Evolutionary conservation across 2,329 filamentous ascomycete species (phyloP).

Genomic region (Pyrenochaeta sp.): DNA sequence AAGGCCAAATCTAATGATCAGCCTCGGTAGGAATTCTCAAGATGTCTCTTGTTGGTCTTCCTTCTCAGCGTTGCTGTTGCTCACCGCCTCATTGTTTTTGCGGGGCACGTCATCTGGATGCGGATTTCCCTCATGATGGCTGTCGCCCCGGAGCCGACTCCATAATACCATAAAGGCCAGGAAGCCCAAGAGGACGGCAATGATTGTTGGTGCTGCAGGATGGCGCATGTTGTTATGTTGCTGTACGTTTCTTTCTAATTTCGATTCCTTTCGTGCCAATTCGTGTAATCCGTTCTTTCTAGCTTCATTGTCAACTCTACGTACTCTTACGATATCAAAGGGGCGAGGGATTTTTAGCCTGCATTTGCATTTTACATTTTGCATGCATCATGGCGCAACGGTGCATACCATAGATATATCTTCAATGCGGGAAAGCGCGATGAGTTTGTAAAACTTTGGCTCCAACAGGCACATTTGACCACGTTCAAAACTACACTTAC

Average conservation of each 20-base stretch:
- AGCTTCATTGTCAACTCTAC: not conserved
- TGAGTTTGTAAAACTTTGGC: not conserved
- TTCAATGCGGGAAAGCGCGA: not conserved
- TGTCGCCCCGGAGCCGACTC: conserved; percentile 32
- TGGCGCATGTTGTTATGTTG: conserved; percentile 38
- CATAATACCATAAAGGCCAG: conserved; percentile 38
- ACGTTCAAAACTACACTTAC: not conserved
- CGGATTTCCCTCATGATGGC: conserved; percentile 49
- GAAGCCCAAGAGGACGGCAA: conserved; percentile 43
- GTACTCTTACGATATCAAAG: not conserved
- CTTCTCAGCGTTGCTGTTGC: not conserved
- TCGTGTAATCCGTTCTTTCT: not conserved
- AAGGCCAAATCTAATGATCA: not conserved
- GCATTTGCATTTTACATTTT: not conserved
- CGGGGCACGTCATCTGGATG: conserved; percentile 41
- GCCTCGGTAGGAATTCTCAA: not conserved
- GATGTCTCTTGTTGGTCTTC: not conserved
- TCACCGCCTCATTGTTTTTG: conserved; percentile 21
- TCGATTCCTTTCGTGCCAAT: not conserved
- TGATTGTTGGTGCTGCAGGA: conserved; percentile 44
- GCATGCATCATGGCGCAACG: not conserved
- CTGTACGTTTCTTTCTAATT: not conserved
- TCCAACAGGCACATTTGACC: not conserved
- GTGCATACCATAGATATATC: not conserved
- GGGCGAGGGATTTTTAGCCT: not conserved